phyloP scores from a whole-genome alignment of 352 stramenopile genomes.

The Globisporangium cystogenes region DNA sequence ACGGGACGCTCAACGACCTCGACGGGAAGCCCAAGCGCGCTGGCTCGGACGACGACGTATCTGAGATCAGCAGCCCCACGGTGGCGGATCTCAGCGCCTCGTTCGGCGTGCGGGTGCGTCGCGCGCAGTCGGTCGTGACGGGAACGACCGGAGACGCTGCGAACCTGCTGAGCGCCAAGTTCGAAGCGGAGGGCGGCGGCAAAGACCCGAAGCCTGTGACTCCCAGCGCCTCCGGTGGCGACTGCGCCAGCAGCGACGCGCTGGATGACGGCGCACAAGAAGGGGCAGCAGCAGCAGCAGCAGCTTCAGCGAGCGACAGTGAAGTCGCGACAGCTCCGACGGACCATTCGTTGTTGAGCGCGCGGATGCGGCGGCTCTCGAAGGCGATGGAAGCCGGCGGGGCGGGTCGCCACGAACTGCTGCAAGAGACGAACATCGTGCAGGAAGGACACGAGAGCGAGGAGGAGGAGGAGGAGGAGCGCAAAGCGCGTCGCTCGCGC shows the following conservation, averaged over 20 bases:
- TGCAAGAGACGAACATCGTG: constrained; percentile 8
- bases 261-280: not conserved
- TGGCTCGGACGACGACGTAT: not conserved
- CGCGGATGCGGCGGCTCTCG: constrained; percentile 1
- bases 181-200: not conserved
- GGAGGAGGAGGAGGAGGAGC: not conserved
- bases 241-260: not conserved
- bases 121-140: constrained; percentile 8
- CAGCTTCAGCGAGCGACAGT: not conserved
- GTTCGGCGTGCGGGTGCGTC: constrained; percentile 1
- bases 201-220: not conserved
- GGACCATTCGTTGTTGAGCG: not conserved
- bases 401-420: constrained; percentile 4
- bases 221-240: not conserved
- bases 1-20: constrained; percentile 25
- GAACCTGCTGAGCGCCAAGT: not conserved
- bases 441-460: constrained; percentile 6
- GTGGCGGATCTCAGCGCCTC: not conserved
- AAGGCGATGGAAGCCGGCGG: constrained; percentile 3
- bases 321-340: not conserved
- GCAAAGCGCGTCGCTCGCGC: too few species aligned
- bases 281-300: not conserved
- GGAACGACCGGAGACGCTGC: not conserved
- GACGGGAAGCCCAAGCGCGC: constrained; percentile 7
- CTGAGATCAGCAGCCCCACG: not conserved